Conservation (phyloP, 1,284 basidiomycete species). For the Paramarasmius palmivorus region DNA sequence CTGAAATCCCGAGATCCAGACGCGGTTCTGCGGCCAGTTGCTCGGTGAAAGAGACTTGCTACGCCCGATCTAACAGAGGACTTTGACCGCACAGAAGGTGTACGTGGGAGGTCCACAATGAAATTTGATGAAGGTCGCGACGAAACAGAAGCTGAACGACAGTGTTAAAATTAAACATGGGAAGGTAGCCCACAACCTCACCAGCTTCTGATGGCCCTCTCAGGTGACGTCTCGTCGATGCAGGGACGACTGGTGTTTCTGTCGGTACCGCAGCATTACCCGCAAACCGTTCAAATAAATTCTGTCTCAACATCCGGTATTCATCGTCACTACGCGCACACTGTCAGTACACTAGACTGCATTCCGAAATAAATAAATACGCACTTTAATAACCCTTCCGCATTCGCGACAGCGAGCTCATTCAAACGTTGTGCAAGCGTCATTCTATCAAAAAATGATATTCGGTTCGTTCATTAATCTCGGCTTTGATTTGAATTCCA, state of each 20-base stretch:
- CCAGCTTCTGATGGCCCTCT: conserved; percentile 30
- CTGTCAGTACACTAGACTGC: conserved; percentile 5
- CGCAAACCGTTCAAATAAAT: conserved; percentile 72
- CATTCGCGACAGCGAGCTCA: conserved; percentile 75
- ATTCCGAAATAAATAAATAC: conserved; percentile 24
- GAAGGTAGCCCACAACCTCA: conserved; percentile 28
- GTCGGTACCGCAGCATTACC: conserved; percentile 54
- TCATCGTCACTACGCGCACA: conserved; percentile 65
- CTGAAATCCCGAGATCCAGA: conserved; percentile 43
- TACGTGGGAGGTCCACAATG: conserved; percentile 47
- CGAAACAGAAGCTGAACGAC: conserved; percentile 20
- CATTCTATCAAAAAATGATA: conserved; percentile 42
- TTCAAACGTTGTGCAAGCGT: conserved; percentile 75
- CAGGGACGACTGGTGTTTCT: conserved; percentile 61
- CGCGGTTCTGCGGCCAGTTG: conserved; percentile 47
- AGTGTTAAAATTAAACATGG: conserved; percentile 20
- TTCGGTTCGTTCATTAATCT: neutral
- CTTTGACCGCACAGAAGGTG: conserved; percentile 63
- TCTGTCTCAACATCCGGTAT: conserved; percentile 74
- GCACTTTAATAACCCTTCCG: conserved; percentile 74
- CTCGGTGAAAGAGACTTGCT: conserved; percentile 59
- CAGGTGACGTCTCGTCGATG: conserved; percentile 30
- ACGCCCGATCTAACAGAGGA: conserved; percentile 60
- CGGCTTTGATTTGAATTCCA: neutral
- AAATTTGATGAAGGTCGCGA: conserved; percentile 51